These are phyloP conservation scores for Plasmodium vinckei DNA, from an alignment of 169 alveolate species.

Conservation along the genomic window DNA sequence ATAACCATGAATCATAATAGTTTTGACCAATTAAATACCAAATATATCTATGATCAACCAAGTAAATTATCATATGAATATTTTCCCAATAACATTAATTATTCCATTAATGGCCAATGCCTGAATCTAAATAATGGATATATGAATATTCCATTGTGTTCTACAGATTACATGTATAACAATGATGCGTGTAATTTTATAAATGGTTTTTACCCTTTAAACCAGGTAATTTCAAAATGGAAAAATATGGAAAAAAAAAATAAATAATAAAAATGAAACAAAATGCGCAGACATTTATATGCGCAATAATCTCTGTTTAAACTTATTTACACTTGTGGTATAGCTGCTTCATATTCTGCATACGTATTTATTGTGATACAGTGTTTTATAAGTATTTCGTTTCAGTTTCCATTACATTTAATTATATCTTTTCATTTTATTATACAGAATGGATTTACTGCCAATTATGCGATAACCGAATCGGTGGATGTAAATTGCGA, in stretches of 20 bases:
- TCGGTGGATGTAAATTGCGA: conserved; percentile 13
- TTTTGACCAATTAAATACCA: conserved; percentile 6
- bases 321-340: not conserved
- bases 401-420: not conserved
- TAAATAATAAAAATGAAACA: not conserved
- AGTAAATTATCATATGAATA: conserved; percentile 24
- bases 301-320: not conserved
- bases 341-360: not conserved
- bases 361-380: too few species aligned
- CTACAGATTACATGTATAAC: conserved; percentile 11
- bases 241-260: conserved; percentile 2
- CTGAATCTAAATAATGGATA: conserved; percentile 13
- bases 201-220: conserved; percentile 17
- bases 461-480: conserved; percentile 4
- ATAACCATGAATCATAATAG: conserved; percentile 18
- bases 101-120: conserved; percentile 28
- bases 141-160: conserved; percentile 40
- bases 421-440: not conserved
- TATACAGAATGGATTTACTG: conserved; percentile 8
- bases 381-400: not conserved
- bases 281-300: not conserved
- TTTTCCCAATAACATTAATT: conserved; percentile 35
- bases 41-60: conserved; percentile 13
- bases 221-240: conserved; percentile 8
- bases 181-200: conserved; percentile 1